These are phyloP conservation scores for Lactifluus subvellereus DNA, from an alignment of 768 basidiomycete species.

Conservation along the genomic window DNA sequence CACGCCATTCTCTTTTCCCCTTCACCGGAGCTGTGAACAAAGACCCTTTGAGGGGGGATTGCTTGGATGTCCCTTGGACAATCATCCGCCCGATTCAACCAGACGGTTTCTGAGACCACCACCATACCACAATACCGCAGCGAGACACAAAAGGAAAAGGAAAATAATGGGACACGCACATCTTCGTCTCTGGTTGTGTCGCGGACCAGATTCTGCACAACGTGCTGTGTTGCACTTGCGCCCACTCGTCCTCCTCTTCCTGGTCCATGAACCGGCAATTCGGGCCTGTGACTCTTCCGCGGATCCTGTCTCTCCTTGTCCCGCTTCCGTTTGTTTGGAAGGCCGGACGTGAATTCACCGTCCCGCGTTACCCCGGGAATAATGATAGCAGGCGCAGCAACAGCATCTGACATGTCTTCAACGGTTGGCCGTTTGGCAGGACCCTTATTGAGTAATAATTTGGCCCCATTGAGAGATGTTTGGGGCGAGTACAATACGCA, in stretches of 20 bases:
- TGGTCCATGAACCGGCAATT: conserved; percentile 87
- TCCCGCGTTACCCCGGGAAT: conserved; percentile 89
- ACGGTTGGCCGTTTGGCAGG: conserved; percentile 74
- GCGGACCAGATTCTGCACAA: conserved; percentile 90
- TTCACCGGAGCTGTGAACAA: conserved; percentile 5
- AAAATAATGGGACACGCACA: conserved; percentile 53
- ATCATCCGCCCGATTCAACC: conserved; percentile 4
- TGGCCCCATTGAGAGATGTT: conserved; percentile 88
- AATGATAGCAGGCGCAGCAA: conserved; percentile 80
- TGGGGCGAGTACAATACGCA: conserved; percentile 89
- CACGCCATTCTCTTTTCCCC: background rate
- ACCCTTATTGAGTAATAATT: conserved; percentile 83
- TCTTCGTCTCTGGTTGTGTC: conserved; percentile 91
- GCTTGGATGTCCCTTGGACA: background rate
- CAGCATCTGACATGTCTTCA: conserved; percentile 84
- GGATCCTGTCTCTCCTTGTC: conserved; percentile 88
- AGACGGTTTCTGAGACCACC: background rate
- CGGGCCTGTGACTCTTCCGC: conserved; percentile 87
- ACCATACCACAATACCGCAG: conserved; percentile 19
- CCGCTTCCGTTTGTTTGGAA: conserved; percentile 69
- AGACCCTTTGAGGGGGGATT: background rate
- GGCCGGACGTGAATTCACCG: conserved; percentile 55
- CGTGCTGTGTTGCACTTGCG: conserved; percentile 93
- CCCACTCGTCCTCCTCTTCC: conserved; percentile 93
- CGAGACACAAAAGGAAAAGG: conserved; percentile 21